Evolutionary conservation across 805 yeast species (phyloP).

Genomic region (Metschnikowia peoriensis): DNA sequence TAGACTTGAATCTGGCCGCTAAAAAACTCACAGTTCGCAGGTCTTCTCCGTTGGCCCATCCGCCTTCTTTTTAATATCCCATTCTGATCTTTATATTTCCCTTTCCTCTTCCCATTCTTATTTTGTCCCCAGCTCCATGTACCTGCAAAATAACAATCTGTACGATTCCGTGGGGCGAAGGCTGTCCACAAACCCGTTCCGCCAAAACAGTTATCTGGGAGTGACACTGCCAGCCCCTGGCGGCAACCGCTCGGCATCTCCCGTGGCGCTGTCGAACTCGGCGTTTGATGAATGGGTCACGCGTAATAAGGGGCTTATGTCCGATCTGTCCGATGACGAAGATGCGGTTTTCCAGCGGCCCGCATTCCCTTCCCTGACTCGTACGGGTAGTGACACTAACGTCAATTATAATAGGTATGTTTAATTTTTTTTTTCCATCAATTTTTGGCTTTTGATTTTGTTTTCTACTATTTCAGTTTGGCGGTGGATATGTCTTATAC

Average conservation of each 20-base stretch:
- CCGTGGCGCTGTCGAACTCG: slow-evolving; percentile 14
- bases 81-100: neutral
- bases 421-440: slow-evolving; percentile 5
- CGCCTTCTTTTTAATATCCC: neutral
- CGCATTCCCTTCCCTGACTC: slow-evolving; percentile 26
- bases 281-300: slow-evolving; percentile 60
- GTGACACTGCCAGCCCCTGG: slow-evolving; percentile 6
- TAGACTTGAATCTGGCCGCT: too few species aligned
- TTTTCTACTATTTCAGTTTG: neutral
- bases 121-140: slow-evolving; percentile 26
- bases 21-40: neutral
- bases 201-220: slow-evolving; percentile 30
- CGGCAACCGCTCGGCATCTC: neutral
- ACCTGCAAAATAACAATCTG: slow-evolving; percentile 37
- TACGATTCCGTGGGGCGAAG: slow-evolving; percentile 40
- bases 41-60: neutral
- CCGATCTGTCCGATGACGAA: slow-evolving; percentile 42
- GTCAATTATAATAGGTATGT: slow-evolving; percentile 35
- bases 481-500: neutral
- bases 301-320: slow-evolving; percentile 40
- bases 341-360: slow-evolving; percentile 29
- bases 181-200: slow-evolving; percentile 71
- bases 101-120: neutral
- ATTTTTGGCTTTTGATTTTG: neutral
- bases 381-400: slow-evolving; percentile 36